Evolutionary conservation across 257 asterid species (phyloP).

Genomic region (Solanum appendiculatum): DNA sequence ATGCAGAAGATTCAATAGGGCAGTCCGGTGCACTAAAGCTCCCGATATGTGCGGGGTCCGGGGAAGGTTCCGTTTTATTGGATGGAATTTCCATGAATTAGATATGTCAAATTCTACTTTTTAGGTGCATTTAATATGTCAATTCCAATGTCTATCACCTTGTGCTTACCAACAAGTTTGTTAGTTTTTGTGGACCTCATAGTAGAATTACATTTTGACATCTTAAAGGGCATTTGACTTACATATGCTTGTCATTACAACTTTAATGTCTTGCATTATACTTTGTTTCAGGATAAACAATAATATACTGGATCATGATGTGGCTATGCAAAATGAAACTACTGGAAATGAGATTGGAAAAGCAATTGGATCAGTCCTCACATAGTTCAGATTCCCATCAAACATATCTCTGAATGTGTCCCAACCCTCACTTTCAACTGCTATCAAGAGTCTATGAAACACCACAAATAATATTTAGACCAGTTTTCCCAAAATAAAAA

Average conservation of each 20-base stretch:
- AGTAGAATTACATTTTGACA: background rate
- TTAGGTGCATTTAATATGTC: background rate
- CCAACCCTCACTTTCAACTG: background rate
- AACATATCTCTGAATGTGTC: no score
- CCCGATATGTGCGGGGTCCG: background rate
- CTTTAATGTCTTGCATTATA: background rate
- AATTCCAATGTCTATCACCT: background rate
- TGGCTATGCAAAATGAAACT: background rate
- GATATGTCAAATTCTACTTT: background rate
- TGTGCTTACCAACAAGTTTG: background rate
- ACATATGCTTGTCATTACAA: background rate
- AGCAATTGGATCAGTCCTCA: background rate
- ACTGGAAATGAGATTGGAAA: background rate
- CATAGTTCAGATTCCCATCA: no score
- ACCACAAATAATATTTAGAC: background rate
- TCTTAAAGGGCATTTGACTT: background rate
- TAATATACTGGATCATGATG: background rate
- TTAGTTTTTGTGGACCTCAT: background rate
- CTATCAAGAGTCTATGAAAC: background rate
- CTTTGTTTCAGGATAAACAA: background rate
- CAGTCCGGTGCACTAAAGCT: background rate
- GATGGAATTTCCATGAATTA: background rate
- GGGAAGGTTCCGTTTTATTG: background rate
- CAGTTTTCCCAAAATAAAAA: background rate
- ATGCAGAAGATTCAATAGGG: background rate